Evolutionary conservation across 192 early-diverging fungal species (phyloP).

Genomic region (Rhizophlyctis rosea): DNA sequence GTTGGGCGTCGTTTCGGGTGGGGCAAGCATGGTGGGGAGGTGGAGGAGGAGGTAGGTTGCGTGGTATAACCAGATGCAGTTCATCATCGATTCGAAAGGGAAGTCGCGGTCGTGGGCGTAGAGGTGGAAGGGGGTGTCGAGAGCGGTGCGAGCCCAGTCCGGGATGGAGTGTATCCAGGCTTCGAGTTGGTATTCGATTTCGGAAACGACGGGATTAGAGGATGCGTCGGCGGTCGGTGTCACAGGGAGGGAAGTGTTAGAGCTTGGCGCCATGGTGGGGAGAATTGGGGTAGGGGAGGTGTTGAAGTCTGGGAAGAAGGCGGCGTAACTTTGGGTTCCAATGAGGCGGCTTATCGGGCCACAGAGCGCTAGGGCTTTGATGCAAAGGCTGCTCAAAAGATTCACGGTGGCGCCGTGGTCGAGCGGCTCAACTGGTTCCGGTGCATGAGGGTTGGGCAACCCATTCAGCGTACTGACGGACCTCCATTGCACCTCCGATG

Average conservation of each 20-base stretch:
- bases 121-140: slow-evolving; percentile 1
- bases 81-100: slow-evolving; percentile 14
- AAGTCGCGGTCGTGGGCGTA: neutral
- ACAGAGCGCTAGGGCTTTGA: neutral
- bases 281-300: neutral
- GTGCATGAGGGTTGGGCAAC: neutral
- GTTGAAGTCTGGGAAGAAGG: neutral
- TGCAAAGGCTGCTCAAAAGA: neutral
- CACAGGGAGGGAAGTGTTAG: too few relatives aligned
- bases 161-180: slow-evolving; percentile 19
- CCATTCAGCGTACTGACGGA: neutral
- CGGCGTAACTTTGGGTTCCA: neutral
- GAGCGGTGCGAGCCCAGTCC: slow-evolving; percentile 11
- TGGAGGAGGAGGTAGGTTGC: slow-evolving; percentile 17
- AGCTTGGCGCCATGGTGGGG: slow-evolving; percentile 1
- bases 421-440: neutral
- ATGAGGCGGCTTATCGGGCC: neutral
- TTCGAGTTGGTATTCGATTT: slow-evolving; percentile 10
- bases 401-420: neutral
- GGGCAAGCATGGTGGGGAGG: slow-evolving; percentile 9
- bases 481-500: neutral
- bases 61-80: slow-evolving; percentile 17
- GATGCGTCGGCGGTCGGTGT: neutral
- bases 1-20: neutral
- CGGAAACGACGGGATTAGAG: neutral